These are phyloP conservation scores for Alnus rubra DNA, from an alignment of 306 rosid species.

Conservation along the genomic window DNA sequence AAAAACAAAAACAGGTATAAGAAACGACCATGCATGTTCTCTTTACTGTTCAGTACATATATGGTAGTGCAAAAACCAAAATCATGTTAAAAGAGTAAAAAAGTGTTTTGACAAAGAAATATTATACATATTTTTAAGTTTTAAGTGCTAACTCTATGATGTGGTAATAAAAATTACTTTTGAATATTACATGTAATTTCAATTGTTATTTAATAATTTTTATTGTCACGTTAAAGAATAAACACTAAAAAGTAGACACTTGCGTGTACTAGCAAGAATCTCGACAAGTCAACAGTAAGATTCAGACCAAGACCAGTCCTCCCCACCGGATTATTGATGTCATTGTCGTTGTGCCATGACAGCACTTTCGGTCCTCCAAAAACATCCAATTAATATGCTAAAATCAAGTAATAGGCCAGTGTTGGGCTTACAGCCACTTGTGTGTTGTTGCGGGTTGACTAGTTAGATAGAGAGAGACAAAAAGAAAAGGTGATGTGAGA, in stretches of 20 bases:
- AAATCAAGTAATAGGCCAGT: no score
- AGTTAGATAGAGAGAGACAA: slow-evolving; percentile 11
- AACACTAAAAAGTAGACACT: no score
- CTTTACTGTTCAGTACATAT: not conserved
- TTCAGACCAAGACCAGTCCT: not conserved
- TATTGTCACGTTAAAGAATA: no score
- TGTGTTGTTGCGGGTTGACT: not conserved
- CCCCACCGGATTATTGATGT: not conserved
- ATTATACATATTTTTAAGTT: no score
- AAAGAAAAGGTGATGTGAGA: not conserved
- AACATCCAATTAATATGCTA: not conserved
- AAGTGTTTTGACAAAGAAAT: no score
- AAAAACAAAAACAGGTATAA: not conserved
- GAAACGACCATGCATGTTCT: not conserved
- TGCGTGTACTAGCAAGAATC: no score
- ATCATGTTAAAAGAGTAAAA: no score
- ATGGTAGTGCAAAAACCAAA: not conserved
- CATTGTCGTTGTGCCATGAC: not conserved
- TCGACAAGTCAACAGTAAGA: not conserved
- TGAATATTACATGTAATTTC: no score
- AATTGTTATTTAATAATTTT: no score
- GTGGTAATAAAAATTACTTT: no score
- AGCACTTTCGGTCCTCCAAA: not conserved
- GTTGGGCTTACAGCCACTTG: not conserved
- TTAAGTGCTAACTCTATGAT: no score